phyloP scores from a whole-genome alignment of 108 stramenopile species.

The Skeletonema marinoi region DNA sequence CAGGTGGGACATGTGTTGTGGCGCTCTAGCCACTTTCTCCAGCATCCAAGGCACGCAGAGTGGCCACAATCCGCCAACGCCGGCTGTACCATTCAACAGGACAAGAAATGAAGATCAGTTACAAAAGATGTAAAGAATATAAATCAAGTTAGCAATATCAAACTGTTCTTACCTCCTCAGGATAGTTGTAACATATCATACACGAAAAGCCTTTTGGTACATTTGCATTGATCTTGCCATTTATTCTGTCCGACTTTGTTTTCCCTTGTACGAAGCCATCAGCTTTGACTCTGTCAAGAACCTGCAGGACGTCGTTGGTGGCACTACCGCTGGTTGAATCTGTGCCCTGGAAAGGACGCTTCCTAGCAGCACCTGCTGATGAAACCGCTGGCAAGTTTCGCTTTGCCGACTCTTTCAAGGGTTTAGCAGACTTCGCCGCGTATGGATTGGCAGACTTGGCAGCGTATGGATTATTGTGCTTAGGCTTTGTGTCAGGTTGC shows the following conservation, averaged over 20 bases:
- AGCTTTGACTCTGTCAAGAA: conserved; percentile 22
- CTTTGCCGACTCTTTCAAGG: conserved; percentile 24
- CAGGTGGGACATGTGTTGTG: conserved; percentile 67
- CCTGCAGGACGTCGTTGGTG: conserved; percentile 5
- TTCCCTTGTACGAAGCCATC: conserved; percentile 13
- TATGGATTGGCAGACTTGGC: conserved; percentile 7
- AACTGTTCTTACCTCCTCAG: conserved; percentile 36
- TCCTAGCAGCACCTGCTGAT: conserved; percentile 4
- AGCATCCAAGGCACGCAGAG: conserved; percentile 58
- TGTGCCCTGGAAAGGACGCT: neutral
- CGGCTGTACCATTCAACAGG: conserved; percentile 24
- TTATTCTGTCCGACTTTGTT: conserved; percentile 8
- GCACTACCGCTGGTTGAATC: neutral
- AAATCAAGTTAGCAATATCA: neutral
- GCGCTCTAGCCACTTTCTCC: conserved; percentile 72
- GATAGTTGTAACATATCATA: conserved; percentile 49
- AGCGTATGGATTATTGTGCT: neutral
- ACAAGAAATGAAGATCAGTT: neutral
- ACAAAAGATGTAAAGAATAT: neutral
- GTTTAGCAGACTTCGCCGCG: neutral
- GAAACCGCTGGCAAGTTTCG: conserved; percentile 12
- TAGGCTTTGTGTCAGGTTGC: neutral
- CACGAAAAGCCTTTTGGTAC: conserved; percentile 59
- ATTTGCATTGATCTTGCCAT: conserved; percentile 47
- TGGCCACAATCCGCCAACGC: conserved; percentile 70